Conservation (phyloP, 768 basidiomycete species). For the Dendrothele bispora region DNA sequence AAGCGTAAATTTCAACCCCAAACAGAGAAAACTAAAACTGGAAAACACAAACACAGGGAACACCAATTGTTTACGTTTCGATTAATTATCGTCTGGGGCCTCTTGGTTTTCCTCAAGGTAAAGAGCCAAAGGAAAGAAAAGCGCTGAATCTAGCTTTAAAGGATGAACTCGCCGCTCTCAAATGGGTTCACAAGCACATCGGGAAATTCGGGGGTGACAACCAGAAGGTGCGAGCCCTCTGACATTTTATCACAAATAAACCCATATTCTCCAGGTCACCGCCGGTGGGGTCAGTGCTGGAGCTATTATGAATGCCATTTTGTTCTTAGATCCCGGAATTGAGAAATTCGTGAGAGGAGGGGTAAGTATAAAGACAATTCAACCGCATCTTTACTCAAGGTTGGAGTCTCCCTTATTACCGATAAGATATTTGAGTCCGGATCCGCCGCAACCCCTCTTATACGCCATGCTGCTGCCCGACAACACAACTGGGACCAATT, state of each 20-base stretch:
- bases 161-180: conserved; percentile 30
- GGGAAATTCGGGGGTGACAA: conserved; percentile 35
- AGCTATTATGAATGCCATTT: conserved; percentile 26
- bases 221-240: background rate
- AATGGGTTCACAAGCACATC: conserved; percentile 37
- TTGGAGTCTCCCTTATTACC: background rate
- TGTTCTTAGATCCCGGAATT: conserved; percentile 17
- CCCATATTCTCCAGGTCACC: conserved; percentile 23
- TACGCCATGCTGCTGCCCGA: conserved; percentile 2
- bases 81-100: conserved; percentile 44
- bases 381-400: background rate
- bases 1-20: conserved; percentile 4
- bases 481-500: conserved; percentile 8
- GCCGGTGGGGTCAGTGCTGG: conserved; percentile 36
- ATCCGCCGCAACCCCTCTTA: conserved; percentile 4
- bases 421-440: conserved; percentile 13
- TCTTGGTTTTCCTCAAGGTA: conserved; percentile 44
- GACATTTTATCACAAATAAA: background rate
- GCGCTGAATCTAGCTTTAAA: conserved; percentile 20
- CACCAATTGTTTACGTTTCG: conserved; percentile 43
- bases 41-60: conserved; percentile 25
- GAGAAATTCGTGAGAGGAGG: conserved; percentile 6
- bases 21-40: background rate
- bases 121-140: conserved; percentile 22
- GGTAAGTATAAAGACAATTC: background rate